A percentile compares a stretch with the other conserved stretches of the same genome.
These are phyloP conservation scores for Diphasiastrum complanatum DNA, from an alignment of 83 land plant species.

Conservation along the genomic window DNA sequence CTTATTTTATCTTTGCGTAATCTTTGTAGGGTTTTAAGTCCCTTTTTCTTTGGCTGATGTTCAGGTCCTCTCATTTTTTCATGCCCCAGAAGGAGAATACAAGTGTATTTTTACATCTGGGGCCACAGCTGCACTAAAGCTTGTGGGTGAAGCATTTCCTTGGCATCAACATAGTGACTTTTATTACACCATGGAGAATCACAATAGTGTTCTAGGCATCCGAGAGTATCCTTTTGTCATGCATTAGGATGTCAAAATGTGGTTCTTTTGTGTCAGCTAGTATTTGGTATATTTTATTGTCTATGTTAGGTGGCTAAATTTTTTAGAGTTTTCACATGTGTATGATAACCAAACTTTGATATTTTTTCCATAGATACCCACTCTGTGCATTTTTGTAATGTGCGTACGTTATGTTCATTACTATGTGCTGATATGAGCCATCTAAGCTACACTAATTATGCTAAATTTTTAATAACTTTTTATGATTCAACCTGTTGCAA, in stretches of 20 bases:
- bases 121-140: conserved; percentile 84
- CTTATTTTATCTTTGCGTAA: not conserved
- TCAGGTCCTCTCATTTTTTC: conserved; percentile 69
- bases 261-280: not conserved
- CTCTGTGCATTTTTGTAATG: too few relatives aligned
- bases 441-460: too few relatives aligned
- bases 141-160: conserved; percentile 88
- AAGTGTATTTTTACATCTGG: conserved; percentile 91
- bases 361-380: too few relatives aligned
- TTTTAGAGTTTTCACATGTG: too few relatives aligned
- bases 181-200: conserved; percentile 85
- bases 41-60: not conserved
- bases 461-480: too few relatives aligned
- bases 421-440: too few relatives aligned
- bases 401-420: too few relatives aligned
- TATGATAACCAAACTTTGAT: too few relatives aligned
- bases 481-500: too few relatives aligned
- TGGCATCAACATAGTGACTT: conserved; percentile 61
- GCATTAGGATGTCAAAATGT: not conserved
- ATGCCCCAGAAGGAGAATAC: conserved; percentile 69
- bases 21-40: not conserved
- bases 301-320: too few relatives aligned
- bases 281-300: too few relatives aligned
- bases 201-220: conserved; percentile 94
- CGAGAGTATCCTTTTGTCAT: conserved; percentile 78